Percentiles rank a stretch among this genome's conserved stretches.
These are phyloP conservation scores for Ashbya aceris DNA, from an alignment of 1,139 yeast genomes.

Conservation along the genomic window DNA sequence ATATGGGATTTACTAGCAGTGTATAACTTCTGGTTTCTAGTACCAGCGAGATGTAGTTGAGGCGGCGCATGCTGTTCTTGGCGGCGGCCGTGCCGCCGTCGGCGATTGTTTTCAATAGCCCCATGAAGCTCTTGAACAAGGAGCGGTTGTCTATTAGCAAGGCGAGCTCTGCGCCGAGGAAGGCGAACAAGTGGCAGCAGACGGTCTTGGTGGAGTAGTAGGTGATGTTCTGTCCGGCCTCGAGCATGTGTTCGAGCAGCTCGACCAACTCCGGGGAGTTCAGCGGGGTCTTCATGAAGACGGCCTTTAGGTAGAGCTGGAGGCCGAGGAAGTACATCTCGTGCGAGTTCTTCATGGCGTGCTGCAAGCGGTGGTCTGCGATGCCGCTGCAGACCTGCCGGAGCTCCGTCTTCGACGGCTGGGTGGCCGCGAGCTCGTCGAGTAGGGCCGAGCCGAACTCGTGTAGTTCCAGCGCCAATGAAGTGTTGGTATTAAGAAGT, in stretches of 20 bases:
- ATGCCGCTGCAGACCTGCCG: not conserved
- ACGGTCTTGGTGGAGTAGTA: slow-evolving; percentile 2
- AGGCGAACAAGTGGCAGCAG: slow-evolving; percentile 4
- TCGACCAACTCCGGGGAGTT: slow-evolving; percentile 2
- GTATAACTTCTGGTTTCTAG: not conserved
- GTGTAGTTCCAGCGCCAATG: slow-evolving; percentile 1
- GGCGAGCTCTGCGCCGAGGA: slow-evolving; percentile 2
- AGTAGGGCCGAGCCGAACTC: slow-evolving; percentile 1
- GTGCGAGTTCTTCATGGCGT: slow-evolving; percentile 3
- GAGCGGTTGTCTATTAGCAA: slow-evolving; percentile 1
- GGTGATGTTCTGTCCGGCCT: slow-evolving; percentile 3
- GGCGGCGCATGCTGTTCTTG: slow-evolving; percentile 1
- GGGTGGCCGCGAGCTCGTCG: not conserved
- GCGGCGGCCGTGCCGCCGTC: slow-evolving; percentile 4
- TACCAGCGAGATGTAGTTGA: slow-evolving; percentile 1
- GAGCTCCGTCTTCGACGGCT: not conserved
- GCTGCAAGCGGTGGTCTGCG: slow-evolving; percentile 1
- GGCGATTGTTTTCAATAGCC: slow-evolving; percentile 2
- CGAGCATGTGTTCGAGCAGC: slow-evolving; percentile 4
- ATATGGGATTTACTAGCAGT: slow-evolving; percentile 3
- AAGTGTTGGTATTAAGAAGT: not conserved
- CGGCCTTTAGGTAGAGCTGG: slow-evolving; percentile 4
- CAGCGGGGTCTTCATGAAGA: slow-evolving; percentile 1
- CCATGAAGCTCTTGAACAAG: slow-evolving; percentile 3
- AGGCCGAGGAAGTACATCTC: slow-evolving; percentile 3